Conservation (phyloP, 208 protist genomes). For the Strigomonas oncopelti region DNA sequence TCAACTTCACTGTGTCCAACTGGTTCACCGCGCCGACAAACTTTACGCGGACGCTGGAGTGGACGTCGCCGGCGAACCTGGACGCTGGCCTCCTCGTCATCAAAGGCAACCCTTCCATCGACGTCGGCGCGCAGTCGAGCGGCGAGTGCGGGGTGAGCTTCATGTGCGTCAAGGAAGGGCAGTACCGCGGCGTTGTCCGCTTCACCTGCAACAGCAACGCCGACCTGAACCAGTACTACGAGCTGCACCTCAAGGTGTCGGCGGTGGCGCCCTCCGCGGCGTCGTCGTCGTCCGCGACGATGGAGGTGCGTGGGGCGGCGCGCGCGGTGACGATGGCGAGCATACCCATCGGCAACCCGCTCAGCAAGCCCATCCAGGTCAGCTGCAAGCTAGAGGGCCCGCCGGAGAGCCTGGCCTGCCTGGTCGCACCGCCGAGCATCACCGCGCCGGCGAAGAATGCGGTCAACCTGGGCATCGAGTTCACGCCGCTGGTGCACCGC, state of each 20-base stretch:
- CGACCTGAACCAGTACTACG: conserved; percentile 85
- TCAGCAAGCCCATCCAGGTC: conserved; percentile 69
- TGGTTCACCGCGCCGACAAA: conserved; percentile 69
- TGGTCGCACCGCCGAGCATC: conserved; percentile 60
- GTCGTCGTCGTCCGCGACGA: conserved; percentile 19
- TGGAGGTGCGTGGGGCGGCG: conserved; percentile 78
- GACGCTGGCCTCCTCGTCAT: conserved; percentile 58
- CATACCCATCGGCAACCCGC: conserved; percentile 88
- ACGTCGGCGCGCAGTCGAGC: conserved; percentile 73
- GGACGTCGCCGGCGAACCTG: conserved; percentile 36
- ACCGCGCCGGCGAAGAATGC: conserved; percentile 61
- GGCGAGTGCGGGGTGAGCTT: conserved; percentile 80
- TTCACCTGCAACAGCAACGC: conserved; percentile 66
- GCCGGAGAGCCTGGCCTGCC: conserved; percentile 17
- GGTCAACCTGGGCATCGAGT: conserved; percentile 64
- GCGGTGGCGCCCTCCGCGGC: conserved; percentile 14
- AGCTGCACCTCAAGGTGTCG: conserved; percentile 62
- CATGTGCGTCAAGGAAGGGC: conserved; percentile 77
- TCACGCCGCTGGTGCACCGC: conserved; percentile 85
- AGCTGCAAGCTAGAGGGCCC: conserved; percentile 48
- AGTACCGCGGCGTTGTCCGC: conserved; percentile 54
- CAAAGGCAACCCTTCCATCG: conserved; percentile 66
- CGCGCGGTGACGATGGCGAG: conserved; percentile 65
- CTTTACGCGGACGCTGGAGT: conserved; percentile 81
- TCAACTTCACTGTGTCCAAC: conserved; percentile 80